Evolutionary conservation across 352 stramenopile species (phyloP).

Genomic region (Globisporangium viniferum): DNA sequence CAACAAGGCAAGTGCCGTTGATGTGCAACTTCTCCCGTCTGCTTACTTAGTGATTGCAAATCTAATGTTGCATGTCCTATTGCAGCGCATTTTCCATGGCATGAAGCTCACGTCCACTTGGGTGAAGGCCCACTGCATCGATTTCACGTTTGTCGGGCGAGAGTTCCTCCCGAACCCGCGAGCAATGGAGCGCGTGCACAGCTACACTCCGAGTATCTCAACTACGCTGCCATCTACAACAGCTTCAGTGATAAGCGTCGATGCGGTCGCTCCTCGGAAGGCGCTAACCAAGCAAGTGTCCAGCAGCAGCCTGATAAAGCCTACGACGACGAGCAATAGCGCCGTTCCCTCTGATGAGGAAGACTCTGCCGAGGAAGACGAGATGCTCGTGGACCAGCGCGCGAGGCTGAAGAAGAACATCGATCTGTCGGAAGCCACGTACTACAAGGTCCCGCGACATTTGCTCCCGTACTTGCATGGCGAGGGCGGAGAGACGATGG

Average conservation of each 20-base stretch:
- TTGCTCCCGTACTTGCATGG: constrained; percentile 70
- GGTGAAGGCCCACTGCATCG: constrained; percentile 72
- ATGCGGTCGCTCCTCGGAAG: constrained; percentile 9
- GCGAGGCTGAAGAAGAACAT: constrained; percentile 52
- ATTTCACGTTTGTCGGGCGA: constrained; percentile 87
- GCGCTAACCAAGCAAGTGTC: constrained; percentile 4
- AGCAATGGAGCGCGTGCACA: constrained; percentile 67
- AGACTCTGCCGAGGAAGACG: constrained; percentile 19
- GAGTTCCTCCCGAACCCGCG: constrained; percentile 90
- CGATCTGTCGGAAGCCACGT: constrained; percentile 74
- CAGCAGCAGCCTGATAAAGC: constrained; percentile 1
- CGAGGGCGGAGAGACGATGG: constrained; percentile 64
- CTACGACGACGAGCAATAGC: neutral
- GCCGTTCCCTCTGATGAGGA: constrained; percentile 14
- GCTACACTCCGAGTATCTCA: constrained; percentile 22
- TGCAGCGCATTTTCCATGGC: constrained; percentile 65
- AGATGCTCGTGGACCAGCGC: constrained; percentile 51
- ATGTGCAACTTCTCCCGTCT: neutral
- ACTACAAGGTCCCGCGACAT: constrained; percentile 65
- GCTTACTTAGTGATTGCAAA: neutral
- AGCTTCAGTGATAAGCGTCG: neutral
- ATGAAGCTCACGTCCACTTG: constrained; percentile 50
- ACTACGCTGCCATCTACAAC: neutral
- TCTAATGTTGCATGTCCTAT: neutral
- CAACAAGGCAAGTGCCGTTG: constrained; percentile 42